Percentiles rank a stretch among this genome's conserved stretches.
phyloP scores from a whole-genome alignment of 305 asterid species.

The Fraxinus floribunda region DNA sequence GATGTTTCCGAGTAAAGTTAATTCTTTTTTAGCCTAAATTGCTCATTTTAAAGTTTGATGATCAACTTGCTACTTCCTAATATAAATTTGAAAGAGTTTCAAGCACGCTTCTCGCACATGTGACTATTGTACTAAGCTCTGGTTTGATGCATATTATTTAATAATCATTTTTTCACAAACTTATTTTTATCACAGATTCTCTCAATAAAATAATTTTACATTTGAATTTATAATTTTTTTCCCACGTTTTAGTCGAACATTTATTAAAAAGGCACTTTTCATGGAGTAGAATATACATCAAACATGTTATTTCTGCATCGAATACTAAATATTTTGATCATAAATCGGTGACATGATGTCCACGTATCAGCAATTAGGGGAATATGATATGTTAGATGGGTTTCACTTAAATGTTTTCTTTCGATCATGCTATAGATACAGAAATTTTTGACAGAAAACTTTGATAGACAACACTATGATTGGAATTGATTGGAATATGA shows the following conservation, averaged over 20 bases:
- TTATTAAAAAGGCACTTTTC: too few relatives aligned
- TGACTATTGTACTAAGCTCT: slow-evolving; percentile 10
- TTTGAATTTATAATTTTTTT: too few relatives aligned
- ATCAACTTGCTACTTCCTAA: neutral
- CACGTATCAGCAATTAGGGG: slow-evolving; percentile 34
- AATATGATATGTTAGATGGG: slow-evolving; percentile 14
- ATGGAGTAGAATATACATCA: too few relatives aligned
- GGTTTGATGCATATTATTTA: neutral
- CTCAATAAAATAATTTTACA: neutral
- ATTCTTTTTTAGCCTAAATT: too few relatives aligned
- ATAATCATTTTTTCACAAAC: neutral
- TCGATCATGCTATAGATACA: neutral
- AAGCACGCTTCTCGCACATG: neutral
- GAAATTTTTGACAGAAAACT: too few relatives aligned
- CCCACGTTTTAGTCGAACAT: neutral
- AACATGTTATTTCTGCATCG: slow-evolving; percentile 20
- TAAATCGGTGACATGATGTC: slow-evolving; percentile 26
- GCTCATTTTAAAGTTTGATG: neutral
- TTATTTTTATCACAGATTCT: neutral
- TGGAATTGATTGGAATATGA: too few relatives aligned
- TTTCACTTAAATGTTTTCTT: slow-evolving; percentile 11
- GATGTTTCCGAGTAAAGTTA: neutral
- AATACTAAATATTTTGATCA: neutral
- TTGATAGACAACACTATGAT: too few relatives aligned
- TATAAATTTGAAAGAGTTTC: neutral